These are phyloP conservation scores for Boletus vermiculosoides DNA, from an alignment of 768 basidiomycete species.

Conservation along the genomic window DNA sequence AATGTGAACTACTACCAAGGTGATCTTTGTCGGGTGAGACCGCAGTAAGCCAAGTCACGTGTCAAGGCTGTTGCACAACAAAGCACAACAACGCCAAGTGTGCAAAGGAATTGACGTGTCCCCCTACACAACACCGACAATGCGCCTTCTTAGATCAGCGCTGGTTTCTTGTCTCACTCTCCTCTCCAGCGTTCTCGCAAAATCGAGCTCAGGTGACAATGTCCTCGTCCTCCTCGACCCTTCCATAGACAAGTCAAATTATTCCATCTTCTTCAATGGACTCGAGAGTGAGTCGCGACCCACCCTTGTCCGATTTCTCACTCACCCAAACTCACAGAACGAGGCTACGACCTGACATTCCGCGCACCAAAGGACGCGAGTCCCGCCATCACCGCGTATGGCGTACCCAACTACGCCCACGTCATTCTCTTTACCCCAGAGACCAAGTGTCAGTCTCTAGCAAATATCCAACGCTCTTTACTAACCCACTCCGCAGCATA, in stretches of 20 bases:
- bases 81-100: constrained; percentile 11
- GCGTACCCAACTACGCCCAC: constrained; percentile 75
- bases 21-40: no score
- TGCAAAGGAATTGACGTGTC: constrained; percentile 14
- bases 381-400: constrained; percentile 67
- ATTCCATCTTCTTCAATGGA: constrained; percentile 78
- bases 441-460: constrained; percentile 62
- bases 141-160: constrained; percentile 30
- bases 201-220: constrained; percentile 77
- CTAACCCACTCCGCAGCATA: constrained; percentile 44
- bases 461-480: no score
- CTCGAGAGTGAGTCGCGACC: constrained; percentile 57
- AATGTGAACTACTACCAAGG: not conserved
- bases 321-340: constrained; percentile 42
- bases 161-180: constrained; percentile 32
- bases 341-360: constrained; percentile 86
- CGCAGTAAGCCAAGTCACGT: constrained; percentile 12
- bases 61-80: constrained; percentile 19
- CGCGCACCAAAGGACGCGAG: constrained; percentile 74
- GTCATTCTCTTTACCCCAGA: constrained; percentile 85
- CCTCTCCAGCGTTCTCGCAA: constrained; percentile 39
- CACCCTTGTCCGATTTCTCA: not conserved
- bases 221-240: constrained; percentile 86
- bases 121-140: constrained; percentile 2
- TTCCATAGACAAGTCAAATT: constrained; percentile 60